Percentiles rank a stretch among this genome's conserved stretches.
These are phyloP conservation scores for Cyclocybe aegerita DNA, from an alignment of 768 basidiomycete species.

Conservation along the genomic window DNA sequence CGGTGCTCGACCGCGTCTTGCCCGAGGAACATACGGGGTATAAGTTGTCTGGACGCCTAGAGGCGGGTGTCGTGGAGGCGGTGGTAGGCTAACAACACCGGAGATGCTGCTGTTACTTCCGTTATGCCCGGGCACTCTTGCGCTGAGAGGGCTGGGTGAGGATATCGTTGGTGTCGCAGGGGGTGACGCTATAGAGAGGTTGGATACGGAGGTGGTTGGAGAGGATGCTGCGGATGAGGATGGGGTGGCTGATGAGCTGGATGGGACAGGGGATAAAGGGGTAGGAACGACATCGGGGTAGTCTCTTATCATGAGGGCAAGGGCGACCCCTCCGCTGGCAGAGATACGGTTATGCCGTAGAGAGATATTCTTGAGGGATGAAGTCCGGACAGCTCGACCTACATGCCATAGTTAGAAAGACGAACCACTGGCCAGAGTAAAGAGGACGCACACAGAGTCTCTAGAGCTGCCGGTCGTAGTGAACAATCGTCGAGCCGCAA, in stretches of 20 bases:
- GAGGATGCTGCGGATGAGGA: constrained; percentile 36
- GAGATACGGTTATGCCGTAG: constrained; percentile 87
- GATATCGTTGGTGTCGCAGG: constrained; percentile 29
- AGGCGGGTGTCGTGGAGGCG: constrained; percentile 45
- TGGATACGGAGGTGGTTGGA: constrained; percentile 31
- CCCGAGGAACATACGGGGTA: constrained; percentile 78
- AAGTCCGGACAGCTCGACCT: constrained; percentile 85
- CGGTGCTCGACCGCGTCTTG: constrained; percentile 43
- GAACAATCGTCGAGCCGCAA: constrained; percentile 88
- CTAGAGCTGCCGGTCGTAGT: constrained; percentile 71
- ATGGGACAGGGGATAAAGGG: constrained; percentile 29
- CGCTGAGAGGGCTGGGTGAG: constrained; percentile 17
- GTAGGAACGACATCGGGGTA: constrained; percentile 77
- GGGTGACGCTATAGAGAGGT: constrained; percentile 29
- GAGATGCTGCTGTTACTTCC: too few relatives aligned
- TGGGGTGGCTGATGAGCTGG: constrained; percentile 25
- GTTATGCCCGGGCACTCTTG: too few relatives aligned
- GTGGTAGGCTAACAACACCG: constrained; percentile 24
- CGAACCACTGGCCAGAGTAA: not conserved
- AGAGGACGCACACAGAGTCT: constrained; percentile 67
- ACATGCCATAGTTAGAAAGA: constrained; percentile 5
- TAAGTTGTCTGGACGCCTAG: constrained; percentile 68
- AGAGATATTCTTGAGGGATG: constrained; percentile 85
- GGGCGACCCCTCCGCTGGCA: constrained; percentile 81
- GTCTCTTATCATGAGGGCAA: constrained; percentile 95